Conservation (phyloP, 371 early-diverging fungal species). For the Mucor saturninus region DNA sequence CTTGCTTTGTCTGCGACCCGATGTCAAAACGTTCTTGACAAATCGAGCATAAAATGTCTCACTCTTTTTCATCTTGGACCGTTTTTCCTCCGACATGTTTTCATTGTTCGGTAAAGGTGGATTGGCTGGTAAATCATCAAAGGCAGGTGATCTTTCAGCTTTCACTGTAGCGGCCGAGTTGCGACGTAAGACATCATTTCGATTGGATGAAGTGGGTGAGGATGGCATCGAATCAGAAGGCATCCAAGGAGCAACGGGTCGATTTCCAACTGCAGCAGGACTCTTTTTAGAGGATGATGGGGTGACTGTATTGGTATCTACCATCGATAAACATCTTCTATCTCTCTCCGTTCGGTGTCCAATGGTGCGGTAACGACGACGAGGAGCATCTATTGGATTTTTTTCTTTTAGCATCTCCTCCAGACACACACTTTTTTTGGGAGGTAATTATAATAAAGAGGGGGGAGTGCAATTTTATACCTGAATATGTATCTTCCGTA, state of each 20-base stretch:
- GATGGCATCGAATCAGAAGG: conserved; percentile 17
- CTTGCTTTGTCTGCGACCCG: conserved; percentile 33
- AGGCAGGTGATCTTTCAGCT: conserved; percentile 22
- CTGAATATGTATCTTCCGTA: conserved; percentile 17
- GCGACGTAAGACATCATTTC: conserved; percentile 19
- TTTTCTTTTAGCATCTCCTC: neutral
- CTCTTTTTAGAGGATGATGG: conserved; percentile 13
- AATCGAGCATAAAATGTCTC: conserved; percentile 48
- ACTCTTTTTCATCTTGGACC: conserved; percentile 43
- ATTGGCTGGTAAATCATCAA: conserved; percentile 16
- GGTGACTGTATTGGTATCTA: conserved; percentile 20
- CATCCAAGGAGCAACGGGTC: conserved; percentile 34
- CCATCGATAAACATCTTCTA: conserved; percentile 45
- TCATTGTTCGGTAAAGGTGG: conserved; percentile 23
- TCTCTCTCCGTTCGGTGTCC: conserved; percentile 37
- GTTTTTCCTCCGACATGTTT: neutral
- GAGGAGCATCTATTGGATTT: conserved; percentile 14
- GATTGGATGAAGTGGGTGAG: neutral
- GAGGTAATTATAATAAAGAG: neutral
- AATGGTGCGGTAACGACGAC: conserved; percentile 40
- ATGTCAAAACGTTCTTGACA: conserved; percentile 34
- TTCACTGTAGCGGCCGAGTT: conserved; percentile 29
- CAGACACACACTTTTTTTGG: neutral
- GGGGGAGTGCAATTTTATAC: conserved; percentile 3
- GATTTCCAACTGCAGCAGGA: neutral